Conservation (phyloP, 2,329 filamentous ascomycete species). For the Blumeria graminis region DNA sequence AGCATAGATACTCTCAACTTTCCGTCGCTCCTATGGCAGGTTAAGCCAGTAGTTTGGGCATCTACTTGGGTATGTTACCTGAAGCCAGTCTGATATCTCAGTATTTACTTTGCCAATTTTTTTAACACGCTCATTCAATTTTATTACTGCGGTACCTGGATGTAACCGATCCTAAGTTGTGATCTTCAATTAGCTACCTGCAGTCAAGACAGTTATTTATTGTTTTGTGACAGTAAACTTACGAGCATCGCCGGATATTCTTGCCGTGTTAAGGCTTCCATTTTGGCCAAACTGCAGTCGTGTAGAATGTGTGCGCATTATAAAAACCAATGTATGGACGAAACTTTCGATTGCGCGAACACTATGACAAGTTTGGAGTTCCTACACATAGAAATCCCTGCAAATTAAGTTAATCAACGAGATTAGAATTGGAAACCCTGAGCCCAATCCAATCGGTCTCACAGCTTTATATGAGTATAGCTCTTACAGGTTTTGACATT, state of each 20-base stretch:
- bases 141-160: slow-evolving; percentile 56
- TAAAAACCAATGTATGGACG: neutral
- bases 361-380: no score
- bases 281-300: slow-evolving; percentile 17
- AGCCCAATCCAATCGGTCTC: no score
- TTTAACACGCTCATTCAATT: slow-evolving; percentile 69
- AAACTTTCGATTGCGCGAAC: no score
- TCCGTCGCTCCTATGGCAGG: slow-evolving; percentile 54
- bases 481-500: no score
- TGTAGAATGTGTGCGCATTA: neutral
- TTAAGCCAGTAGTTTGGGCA: slow-evolving; percentile 7
- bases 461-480: no score
- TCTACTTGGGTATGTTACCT: slow-evolving; percentile 29
- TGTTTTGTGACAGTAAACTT: slow-evolving; percentile 18
- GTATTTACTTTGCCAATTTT: slow-evolving; percentile 66
- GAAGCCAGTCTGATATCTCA: slow-evolving; percentile 90
- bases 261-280: slow-evolving; percentile 58
- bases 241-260: slow-evolving; percentile 94
- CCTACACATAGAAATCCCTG: no score
- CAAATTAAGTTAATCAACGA: no score
- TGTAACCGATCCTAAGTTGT: slow-evolving; percentile 45
- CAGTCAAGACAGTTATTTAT: slow-evolving; percentile 2
- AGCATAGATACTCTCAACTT: slow-evolving; percentile 76
- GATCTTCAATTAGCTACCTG: slow-evolving; percentile 4
- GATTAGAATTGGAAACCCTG: no score